These are phyloP conservation scores for Cladorrhinum samala DNA, from an alignment of 495 filamentous ascomycete species.

Conservation along the genomic window DNA sequence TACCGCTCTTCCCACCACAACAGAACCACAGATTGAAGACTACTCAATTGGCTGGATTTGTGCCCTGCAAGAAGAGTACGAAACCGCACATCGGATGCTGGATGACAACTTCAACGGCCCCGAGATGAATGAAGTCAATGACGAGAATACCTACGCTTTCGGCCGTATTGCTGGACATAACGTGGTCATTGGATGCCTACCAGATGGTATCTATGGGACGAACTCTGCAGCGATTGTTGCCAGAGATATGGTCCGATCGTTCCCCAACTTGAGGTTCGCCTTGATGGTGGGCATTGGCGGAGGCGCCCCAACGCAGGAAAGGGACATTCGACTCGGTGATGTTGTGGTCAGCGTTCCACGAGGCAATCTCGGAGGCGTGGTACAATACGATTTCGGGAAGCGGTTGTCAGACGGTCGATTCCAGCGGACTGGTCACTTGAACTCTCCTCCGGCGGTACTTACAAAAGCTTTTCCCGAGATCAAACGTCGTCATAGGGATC, in stretches of 20 bases:
- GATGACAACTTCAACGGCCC: background rate
- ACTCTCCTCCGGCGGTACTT: background rate
- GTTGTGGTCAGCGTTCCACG: background rate
- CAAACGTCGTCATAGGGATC: too few relatives aligned
- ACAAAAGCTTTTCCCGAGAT: background rate
- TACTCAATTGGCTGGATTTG: background rate
- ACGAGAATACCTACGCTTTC: background rate
- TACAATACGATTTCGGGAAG: background rate
- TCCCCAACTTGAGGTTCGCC: background rate
- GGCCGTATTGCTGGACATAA: background rate
- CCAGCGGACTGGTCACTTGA: background rate
- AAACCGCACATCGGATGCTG: background rate
- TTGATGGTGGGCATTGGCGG: background rate
- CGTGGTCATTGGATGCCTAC: background rate
- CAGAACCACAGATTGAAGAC: too few relatives aligned
- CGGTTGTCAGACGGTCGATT: background rate
- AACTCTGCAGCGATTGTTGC: background rate
- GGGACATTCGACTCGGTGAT: background rate
- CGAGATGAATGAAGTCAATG: background rate
- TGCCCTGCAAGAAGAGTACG: background rate
- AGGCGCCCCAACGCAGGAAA: background rate
- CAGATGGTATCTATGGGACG: background rate
- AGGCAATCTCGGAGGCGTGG: background rate
- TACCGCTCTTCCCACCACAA: too few relatives aligned
- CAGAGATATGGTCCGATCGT: background rate